These are phyloP conservation scores for Fusarium concolor DNA, from an alignment of 2,329 filamentous ascomycete genomes.

Conservation along the genomic window DNA sequence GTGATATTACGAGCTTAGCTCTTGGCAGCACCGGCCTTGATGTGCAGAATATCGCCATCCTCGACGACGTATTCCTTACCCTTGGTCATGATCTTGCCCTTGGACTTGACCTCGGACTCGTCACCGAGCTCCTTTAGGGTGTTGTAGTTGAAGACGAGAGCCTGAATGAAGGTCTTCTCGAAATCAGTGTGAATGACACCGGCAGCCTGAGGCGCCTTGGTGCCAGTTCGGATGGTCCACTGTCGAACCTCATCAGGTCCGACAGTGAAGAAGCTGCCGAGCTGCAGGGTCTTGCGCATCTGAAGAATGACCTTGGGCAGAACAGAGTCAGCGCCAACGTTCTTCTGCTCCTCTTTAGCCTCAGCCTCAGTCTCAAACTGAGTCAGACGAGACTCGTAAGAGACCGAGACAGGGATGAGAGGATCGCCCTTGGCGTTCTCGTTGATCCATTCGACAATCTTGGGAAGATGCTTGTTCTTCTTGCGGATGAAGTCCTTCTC, in stretches of 20 bases:
- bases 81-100: conserved; percentile 98
- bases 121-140: conserved; percentile 87
- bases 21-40: conserved; percentile 91
- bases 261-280: conserved; percentile 97
- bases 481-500: conserved; percentile 98
- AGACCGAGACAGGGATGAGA: conserved; percentile 92
- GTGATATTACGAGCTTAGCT: conserved; percentile 56
- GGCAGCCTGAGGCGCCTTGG: conserved; percentile 96
- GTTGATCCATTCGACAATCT: conserved; percentile 96
- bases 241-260: conserved; percentile 96
- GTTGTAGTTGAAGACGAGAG: conserved; percentile 89
- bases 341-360: conserved; percentile 88
- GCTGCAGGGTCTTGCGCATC: conserved; percentile 92
- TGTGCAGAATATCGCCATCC: conserved; percentile 84
- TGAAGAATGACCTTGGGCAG: conserved; percentile 91
- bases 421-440: conserved; percentile 87
- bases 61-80: conserved; percentile 96
- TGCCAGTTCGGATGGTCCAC: conserved; percentile 96
- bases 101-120: conserved; percentile 88
- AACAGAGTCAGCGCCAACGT: conserved; percentile 84
- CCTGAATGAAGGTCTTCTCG: conserved; percentile 99
- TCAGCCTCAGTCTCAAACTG: conserved; percentile 82
- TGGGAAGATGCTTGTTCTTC: conserved; percentile 99
- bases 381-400: conserved; percentile 91
- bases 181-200: conserved; percentile 99